Evolutionary conservation across 257 asterid species (phyloP), one percentile per base, ranked within the genome.

Genomic region (Salvia miltiorrhiza): DNA sequence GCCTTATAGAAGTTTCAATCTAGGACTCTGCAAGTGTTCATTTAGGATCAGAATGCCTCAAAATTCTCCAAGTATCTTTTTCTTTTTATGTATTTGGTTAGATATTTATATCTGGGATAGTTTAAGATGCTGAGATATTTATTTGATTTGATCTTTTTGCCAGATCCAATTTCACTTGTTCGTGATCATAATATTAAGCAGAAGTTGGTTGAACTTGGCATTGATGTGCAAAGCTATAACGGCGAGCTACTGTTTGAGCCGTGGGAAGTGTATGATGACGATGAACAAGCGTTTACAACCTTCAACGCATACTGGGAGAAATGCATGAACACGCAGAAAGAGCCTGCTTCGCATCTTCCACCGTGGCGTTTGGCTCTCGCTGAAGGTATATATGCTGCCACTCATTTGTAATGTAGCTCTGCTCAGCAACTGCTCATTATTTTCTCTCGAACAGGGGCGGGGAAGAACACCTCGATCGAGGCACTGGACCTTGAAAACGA

Each of bases 141-240:
- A 26, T 44, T 52, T 6, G 26, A 40, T 50, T 71, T 30, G 7
- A 40, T n/a, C 70, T 58, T 48, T 47, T 41, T 24, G 50, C 37
- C 84, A 90, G 97, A 93, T 85, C 97, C 96, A 8, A 77, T 86
- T 66, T 93, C 97, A 24, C 84, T 93, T 44, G 96, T 90, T 76
- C 97, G 99, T 72, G 99, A 93, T 75, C 97, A 90, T 81, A 65
- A 74, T 68, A 80, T 93, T 55, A 93, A 89, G 77, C 89, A 90
- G 63, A 87, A 83, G 78, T 63, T 94, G 72, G 82, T 78, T 19
- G 96, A 94, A 69, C 83, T 70, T 28, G 93, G 96, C 35, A 65
- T 90, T 59, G 66, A 80, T 6, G 95, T 94, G 59, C 88, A 89
- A 63, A 83, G 96, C 86, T 88, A 73, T 60, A 89, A 86, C 9